These are phyloP conservation scores for Yamadazyma tumulicola DNA, from an alignment of 805 yeast species.

Conservation along the genomic window DNA sequence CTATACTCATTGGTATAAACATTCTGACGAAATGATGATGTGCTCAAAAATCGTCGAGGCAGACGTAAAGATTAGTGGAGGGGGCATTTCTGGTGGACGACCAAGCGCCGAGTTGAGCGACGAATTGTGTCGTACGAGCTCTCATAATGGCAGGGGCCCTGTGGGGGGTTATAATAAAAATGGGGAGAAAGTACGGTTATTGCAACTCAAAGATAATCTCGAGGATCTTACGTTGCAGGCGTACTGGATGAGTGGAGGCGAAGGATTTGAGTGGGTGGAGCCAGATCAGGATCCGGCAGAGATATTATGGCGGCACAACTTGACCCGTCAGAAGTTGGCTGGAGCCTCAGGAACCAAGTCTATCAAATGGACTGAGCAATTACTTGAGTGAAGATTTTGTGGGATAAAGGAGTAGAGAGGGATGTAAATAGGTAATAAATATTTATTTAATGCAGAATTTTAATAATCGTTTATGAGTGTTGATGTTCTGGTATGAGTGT, in stretches of 20 bases:
- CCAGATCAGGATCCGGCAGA: constrained; percentile 91
- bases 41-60: constrained; percentile 62
- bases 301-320: constrained; percentile 36
- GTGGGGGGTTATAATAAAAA: constrained; percentile 33
- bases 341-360: constrained; percentile 11
- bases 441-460: no score
- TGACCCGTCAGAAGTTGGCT: constrained; percentile 20
- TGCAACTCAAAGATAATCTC: constrained; percentile 49
- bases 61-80: constrained; percentile 54
- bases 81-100: constrained; percentile 39
- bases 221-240: constrained; percentile 71
- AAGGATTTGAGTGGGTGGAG: constrained; percentile 84
- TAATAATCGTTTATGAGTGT: no score
- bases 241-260: constrained; percentile 85
- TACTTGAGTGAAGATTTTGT: constrained; percentile 26
- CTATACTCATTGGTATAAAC: constrained; percentile 59
- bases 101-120: constrained; percentile 27
- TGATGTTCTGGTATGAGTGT: no score
- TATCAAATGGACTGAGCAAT: constrained; percentile 41
- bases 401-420: constrained; percentile 10
- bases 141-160: constrained; percentile 21
- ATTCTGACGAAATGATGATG: constrained; percentile 68
- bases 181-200: constrained; percentile 37
- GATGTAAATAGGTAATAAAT: no score
- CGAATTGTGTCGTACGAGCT: constrained; percentile 33